A percentile compares a stretch with the other conserved stretches of the same genome.
Evolutionary conservation across 805 yeast genomes (phyloP).

Genomic region (Komagataella populi): DNA sequence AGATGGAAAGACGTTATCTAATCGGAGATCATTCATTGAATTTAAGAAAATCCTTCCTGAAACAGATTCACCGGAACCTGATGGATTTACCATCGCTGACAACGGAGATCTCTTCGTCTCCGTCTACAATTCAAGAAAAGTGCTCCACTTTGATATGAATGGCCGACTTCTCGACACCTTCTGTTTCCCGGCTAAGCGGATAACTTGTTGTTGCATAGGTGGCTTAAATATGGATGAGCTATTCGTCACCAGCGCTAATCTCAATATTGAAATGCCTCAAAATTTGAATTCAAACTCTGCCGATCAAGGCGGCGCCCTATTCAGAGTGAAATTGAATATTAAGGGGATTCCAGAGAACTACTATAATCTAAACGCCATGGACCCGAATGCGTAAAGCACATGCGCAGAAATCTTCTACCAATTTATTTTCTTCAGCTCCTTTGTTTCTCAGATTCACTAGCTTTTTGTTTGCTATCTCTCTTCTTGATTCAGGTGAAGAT

Average conservation of each 20-base stretch:
- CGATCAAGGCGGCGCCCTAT: slow-evolving; percentile 51
- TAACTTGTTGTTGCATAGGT: slow-evolving; percentile 60
- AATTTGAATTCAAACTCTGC: slow-evolving; percentile 14
- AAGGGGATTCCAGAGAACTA: slow-evolving; percentile 17
- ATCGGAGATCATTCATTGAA: slow-evolving; percentile 25
- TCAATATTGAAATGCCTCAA: slow-evolving; percentile 24
- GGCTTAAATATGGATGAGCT: slow-evolving; percentile 44
- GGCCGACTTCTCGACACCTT: slow-evolving; percentile 41
- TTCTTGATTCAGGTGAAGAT: slow-evolving; percentile 35
- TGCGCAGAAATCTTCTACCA: slow-evolving; percentile 57
- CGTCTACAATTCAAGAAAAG: slow-evolving; percentile 45
- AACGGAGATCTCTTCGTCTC: slow-evolving; percentile 49
- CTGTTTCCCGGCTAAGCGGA: slow-evolving; percentile 41
- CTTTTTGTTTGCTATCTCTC: slow-evolving; percentile 47
- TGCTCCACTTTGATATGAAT: slow-evolving; percentile 34
- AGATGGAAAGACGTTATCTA: slow-evolving; percentile 16
- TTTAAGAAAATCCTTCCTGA: slow-evolving; percentile 12
- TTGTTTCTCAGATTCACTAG: slow-evolving; percentile 45
- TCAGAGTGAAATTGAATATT: slow-evolving; percentile 26
- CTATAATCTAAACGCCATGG: slow-evolving; percentile 12
- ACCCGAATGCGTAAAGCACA: slow-evolving; percentile 19
- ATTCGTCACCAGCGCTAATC: slow-evolving; percentile 56
- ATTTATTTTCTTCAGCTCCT: slow-evolving; percentile 52
- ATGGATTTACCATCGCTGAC: slow-evolving; percentile 55
- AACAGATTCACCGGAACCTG: slow-evolving; percentile 49